phyloP scores from a whole-genome alignment of 495 filamentous ascomycete genomes.

The Neurospora intermedia region DNA sequence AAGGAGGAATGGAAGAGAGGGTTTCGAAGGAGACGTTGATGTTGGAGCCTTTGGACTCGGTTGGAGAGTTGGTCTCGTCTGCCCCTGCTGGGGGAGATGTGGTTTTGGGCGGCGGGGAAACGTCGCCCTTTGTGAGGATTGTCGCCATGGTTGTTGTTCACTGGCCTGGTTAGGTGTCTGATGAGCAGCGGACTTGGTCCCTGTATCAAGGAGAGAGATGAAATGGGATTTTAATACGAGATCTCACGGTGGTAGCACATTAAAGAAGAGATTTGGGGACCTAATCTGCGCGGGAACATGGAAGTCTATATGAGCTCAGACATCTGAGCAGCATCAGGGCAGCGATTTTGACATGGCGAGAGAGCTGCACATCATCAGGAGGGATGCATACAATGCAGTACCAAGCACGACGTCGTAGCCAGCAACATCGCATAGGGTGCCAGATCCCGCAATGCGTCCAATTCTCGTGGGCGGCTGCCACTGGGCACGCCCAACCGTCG shows the following conservation, averaged over 20 bases:
- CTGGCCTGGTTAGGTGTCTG: not conserved
- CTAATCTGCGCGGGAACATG: not conserved
- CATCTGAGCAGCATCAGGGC: not conserved
- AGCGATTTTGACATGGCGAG: conserved; percentile 1
- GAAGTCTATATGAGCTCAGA: not conserved
- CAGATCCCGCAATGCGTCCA: not conserved
- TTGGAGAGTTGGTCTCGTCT: not conserved
- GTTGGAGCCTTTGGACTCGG: conserved; percentile 2
- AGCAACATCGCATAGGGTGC: no score
- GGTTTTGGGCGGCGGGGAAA: not conserved
- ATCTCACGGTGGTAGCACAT: not conserved
- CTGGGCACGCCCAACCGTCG: not conserved
- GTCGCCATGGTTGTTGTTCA: conserved; percentile 11
- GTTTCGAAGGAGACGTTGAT: conserved; percentile 10
- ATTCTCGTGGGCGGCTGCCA: not conserved
- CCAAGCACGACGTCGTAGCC: not conserved
- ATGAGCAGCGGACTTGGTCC: not conserved
- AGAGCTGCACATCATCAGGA: conserved; percentile 3
- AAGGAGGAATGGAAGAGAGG: conserved; percentile 17
- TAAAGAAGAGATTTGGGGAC: not conserved
- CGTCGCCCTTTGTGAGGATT: conserved; percentile 4
- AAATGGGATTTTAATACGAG: not conserved
- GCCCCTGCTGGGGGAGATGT: not conserved
- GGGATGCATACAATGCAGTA: not conserved
- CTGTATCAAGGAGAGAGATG: not conserved